These are phyloP conservation scores for Mycosphaerella sp. DNA, from an alignment of 2,329 filamentous ascomycete species.

Conservation along the genomic window DNA sequence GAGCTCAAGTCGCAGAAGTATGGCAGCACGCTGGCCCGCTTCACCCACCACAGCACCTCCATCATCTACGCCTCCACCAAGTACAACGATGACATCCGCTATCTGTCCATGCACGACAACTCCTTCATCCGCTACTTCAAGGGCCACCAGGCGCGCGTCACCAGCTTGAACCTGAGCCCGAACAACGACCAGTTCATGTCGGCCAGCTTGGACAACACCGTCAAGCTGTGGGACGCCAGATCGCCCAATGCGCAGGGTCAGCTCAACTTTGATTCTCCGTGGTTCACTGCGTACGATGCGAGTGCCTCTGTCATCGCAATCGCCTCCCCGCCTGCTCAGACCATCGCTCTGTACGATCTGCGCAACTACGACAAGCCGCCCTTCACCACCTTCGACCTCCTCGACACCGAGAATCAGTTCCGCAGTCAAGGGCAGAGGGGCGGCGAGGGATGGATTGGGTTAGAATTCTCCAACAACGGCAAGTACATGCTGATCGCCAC, in stretches of 20 bases:
- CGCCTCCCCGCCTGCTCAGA: constrained; percentile 71
- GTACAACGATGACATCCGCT: constrained; percentile 82
- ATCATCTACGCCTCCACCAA: constrained; percentile 96
- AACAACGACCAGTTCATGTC: constrained; percentile 88
- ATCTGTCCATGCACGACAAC: constrained; percentile 89
- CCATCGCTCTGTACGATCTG: constrained; percentile 83
- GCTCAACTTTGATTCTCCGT: constrained; percentile 72
- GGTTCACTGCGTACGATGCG: constrained; percentile 83
- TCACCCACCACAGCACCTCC: constrained; percentile 84
- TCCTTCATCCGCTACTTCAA: constrained; percentile 94
- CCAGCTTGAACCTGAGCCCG: constrained; percentile 75
- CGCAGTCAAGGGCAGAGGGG: constrained; percentile 46
- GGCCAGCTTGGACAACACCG: constrained; percentile 82
- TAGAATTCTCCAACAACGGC: constrained; percentile 96
- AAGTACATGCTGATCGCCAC: constrained; percentile 81
- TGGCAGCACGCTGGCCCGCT: constrained; percentile 86
- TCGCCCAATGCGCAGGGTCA: constrained; percentile 75
- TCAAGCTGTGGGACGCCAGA: constrained; percentile 82
- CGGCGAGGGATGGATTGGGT: constrained; percentile 67
- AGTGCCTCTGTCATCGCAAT: constrained; percentile 89
- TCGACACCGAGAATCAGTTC: constrained; percentile 54
- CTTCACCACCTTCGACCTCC: constrained; percentile 77
- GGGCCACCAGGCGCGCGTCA: constrained; percentile 80
- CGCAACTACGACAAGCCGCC: constrained; percentile 91
- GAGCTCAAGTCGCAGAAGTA: constrained; percentile 93